Base-by-base conservation (phyloP, 108 stramenopile genomes). In the Stephanodiscus minutulus region DNA sequence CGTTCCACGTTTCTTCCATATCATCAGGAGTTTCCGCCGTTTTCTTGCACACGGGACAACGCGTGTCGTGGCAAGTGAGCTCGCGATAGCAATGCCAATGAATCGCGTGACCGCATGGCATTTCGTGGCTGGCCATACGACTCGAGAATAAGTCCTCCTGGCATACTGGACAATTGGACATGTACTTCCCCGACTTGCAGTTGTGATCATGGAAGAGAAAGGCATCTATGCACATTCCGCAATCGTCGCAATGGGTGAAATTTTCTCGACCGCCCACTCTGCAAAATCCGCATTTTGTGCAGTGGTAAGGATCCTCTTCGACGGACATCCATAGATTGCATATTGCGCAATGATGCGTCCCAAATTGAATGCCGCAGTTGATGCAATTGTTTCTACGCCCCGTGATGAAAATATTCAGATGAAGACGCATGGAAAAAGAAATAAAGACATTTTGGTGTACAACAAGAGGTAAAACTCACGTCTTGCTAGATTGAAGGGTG, bases 311-410 rank as follows among this genome's bases (percentile, higher is more conserved):
- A 28, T 89, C 86, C 60, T 92, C 90, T 41, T 79, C 83, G 64
- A 77, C 68, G n/a, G 81, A 81, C 94, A 95, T 95, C 94, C 94
- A 95, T 7, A 95, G 80, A 60, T 95, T 95, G 72, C 94, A 95
- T 22, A 82, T 82, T 47, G 70, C 70, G 68, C 94, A 95, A 68
- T 92, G 90, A 67, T 92, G 92, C 21, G 82, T 81, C 52, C 91
- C 94, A 79, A 95, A 95, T 41, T 83, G 55, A 13, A 82, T 69
- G 10, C 82, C 69, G 56, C 94, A 95, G 44, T 73, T 87, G 59
- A 90, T 83, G 66, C 94, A 95, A 57, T 90, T 81, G 61, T 95
- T 95, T 21, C 90, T 91, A 64, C 60, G 10, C 15, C 9, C 25
- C 49, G 72, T 12, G 13, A 37, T 76, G 53, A 31, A 46, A 10